A percentile compares a stretch with the other conserved stretches of the same genome.
phyloP scores from a whole-genome alignment of 108 stramenopile species.

The Mediolabrus comicus region DNA sequence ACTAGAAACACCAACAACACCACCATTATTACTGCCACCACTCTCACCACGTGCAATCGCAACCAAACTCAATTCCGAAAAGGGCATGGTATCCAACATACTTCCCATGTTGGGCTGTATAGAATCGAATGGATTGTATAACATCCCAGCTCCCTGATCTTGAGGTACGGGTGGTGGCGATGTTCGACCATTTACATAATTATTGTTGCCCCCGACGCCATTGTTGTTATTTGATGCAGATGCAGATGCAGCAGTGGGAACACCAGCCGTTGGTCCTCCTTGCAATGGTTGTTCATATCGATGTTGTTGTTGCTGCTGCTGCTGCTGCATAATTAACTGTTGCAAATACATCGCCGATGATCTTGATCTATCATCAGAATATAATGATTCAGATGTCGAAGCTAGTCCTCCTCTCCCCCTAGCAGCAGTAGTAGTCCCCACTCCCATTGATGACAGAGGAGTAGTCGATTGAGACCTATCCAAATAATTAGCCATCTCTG shows the following conservation, averaged over 20 bases:
- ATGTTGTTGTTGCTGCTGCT: neutral
- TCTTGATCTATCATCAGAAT: too few relatives aligned
- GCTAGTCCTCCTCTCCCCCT: too few relatives aligned
- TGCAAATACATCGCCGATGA: neutral
- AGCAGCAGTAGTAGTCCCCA: neutral
- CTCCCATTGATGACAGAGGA: neutral
- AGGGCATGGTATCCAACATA: neutral
- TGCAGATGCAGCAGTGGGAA: too few relatives aligned
- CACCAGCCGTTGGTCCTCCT: too few relatives aligned
- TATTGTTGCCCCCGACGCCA: too few relatives aligned
- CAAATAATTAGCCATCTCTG: neutral
- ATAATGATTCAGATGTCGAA: too few relatives aligned
- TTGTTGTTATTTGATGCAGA: neutral
- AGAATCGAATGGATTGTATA: slow-evolving; percentile 16
- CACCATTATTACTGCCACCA: neutral
- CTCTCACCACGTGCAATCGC: neutral
- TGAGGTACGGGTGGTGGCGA: neutral
- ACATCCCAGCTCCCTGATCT: neutral
- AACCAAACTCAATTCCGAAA: neutral
- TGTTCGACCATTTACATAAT: neutral
- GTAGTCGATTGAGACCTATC: neutral
- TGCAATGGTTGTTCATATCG: too few relatives aligned
- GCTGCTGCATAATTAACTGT: neutral
- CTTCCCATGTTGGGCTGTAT: slow-evolving; percentile 2
- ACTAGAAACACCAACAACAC: neutral